A percentile compares a stretch with the other conserved stretches of the same genome.
These are phyloP conservation scores for Loxodes magnus DNA, from an alignment of 73 alveolate species.

Conservation along the genomic window DNA sequence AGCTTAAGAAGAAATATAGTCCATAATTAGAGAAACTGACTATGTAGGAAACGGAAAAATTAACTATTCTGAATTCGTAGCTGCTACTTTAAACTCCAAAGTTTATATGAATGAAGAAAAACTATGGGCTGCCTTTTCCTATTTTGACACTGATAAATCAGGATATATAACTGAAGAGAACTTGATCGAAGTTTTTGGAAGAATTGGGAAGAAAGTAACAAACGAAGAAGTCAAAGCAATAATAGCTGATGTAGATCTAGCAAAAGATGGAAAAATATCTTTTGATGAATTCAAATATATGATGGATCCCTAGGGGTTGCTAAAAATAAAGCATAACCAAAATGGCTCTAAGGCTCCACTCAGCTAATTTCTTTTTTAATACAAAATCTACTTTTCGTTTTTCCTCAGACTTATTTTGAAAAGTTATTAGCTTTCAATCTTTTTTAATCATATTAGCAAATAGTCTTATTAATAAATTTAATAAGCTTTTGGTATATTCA, in stretches of 20 bases:
- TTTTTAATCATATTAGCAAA: too few species aligned
- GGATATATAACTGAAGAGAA: conserved; percentile 35
- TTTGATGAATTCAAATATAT: conserved; percentile 32
- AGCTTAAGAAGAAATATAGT: conserved; percentile 15
- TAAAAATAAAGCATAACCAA: too few species aligned
- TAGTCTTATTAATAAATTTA: too few species aligned
- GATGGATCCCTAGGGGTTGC: too few species aligned
- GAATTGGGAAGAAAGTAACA: conserved; percentile 17
- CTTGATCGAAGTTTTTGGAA: conserved; percentile 18
- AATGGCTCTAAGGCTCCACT: too few species aligned
- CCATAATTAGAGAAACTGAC: conserved; percentile 2
- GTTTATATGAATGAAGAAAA: conserved; percentile 15
- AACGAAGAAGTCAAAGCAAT: conserved; percentile 15
- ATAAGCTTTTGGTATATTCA: too few species aligned
- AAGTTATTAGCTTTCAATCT: too few species aligned
- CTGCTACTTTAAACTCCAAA: conserved; percentile 9
- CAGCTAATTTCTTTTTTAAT: too few species aligned
- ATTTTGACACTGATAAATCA: conserved; percentile 20
- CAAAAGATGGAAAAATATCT: conserved; percentile 16
- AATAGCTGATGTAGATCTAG: conserved; percentile 23
- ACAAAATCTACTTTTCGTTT: too few species aligned
- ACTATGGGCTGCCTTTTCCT: conserved; percentile 16
- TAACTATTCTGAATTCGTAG: conserved; percentile 19
- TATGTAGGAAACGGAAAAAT: not conserved
- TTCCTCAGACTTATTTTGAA: too few species aligned